Conservation (phyloP, 1,284 basidiomycete species). For the Ustilago tritici region DNA sequence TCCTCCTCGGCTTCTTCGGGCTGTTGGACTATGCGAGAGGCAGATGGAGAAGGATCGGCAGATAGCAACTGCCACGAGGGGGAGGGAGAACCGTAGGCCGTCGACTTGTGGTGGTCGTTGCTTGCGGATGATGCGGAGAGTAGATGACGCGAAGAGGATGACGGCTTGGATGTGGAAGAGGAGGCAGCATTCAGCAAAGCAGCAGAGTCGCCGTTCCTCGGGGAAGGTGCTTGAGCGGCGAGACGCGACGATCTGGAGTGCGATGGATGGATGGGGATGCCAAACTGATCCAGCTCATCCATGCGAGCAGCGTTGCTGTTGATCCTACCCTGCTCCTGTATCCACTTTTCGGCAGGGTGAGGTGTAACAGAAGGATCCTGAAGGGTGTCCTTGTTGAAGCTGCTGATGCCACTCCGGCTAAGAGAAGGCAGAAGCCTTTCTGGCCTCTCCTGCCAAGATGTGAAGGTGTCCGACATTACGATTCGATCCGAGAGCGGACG, state of each 20-base stretch:
- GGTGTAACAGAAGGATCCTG: background rate
- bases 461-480: constrained; percentile 38
- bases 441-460: constrained; percentile 44
- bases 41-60: constrained; percentile 13
- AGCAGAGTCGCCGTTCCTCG: constrained; percentile 5
- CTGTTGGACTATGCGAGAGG: constrained; percentile 11
- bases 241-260: constrained; percentile 17
- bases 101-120: background rate
- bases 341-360: constrained; percentile 30
- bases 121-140: background rate
- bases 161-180: constrained; percentile 20
- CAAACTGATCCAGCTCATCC: constrained; percentile 38
- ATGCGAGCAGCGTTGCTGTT: constrained; percentile 15
- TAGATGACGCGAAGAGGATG: constrained; percentile 22
- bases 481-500: background rate
- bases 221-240: constrained; percentile 1
- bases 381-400: background rate
- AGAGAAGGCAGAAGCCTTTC: constrained; percentile 28
- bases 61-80: constrained; percentile 5
- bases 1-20: constrained; percentile 34
- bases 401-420: constrained; percentile 1
- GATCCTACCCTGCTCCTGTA: constrained; percentile 23
- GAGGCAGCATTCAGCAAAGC: constrained; percentile 12
- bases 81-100: constrained; percentile 11
- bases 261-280: constrained; percentile 37